A percentile compares a stretch with the other conserved stretches of the same genome.
These are phyloP conservation scores for Xylaria castorea DNA, from an alignment of 495 filamentous ascomycete species.

Conservation along the genomic window DNA sequence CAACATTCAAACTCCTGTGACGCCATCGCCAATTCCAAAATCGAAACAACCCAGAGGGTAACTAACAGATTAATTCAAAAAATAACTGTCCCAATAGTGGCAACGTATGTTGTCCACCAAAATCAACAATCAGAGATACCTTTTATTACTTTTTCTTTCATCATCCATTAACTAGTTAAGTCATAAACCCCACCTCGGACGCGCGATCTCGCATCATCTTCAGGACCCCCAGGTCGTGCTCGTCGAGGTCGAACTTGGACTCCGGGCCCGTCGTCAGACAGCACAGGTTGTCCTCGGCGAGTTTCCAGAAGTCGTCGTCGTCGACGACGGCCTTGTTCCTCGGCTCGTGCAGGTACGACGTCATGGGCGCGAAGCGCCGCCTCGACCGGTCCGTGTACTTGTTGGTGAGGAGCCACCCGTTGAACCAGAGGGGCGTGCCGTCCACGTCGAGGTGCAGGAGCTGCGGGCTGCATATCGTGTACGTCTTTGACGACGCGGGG, in stretches of 20 bases:
- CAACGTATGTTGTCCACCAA: background rate
- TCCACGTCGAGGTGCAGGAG: constrained; percentile 40
- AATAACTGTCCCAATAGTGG: background rate
- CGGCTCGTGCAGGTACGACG: constrained; percentile 20
- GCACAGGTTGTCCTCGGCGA: constrained; percentile 25
- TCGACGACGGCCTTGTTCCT: too few relatives aligned
- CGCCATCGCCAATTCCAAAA: background rate
- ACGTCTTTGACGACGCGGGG: background rate
- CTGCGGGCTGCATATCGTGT: constrained; percentile 38
- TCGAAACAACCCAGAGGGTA: background rate
- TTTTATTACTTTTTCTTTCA: background rate
- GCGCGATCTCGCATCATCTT: constrained; percentile 26
- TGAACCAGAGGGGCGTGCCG: constrained; percentile 40
- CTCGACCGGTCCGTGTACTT: constrained; percentile 28
- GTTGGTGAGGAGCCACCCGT: constrained; percentile 37
- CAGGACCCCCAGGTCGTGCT: constrained; percentile 10
- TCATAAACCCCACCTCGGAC: constrained; percentile 15
- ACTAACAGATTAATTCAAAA: background rate
- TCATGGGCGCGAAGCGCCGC: constrained; percentile 26
- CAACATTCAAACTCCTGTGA: background rate
- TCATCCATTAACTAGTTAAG: background rate
- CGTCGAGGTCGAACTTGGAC: background rate
- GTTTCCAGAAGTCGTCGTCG: constrained; percentile 26
- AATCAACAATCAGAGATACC: background rate
- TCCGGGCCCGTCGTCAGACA: constrained; percentile 19